These are phyloP conservation scores for Zygosaccharomyces sapae DNA, from an alignment of 1,139 yeast species.

Conservation along the genomic window DNA sequence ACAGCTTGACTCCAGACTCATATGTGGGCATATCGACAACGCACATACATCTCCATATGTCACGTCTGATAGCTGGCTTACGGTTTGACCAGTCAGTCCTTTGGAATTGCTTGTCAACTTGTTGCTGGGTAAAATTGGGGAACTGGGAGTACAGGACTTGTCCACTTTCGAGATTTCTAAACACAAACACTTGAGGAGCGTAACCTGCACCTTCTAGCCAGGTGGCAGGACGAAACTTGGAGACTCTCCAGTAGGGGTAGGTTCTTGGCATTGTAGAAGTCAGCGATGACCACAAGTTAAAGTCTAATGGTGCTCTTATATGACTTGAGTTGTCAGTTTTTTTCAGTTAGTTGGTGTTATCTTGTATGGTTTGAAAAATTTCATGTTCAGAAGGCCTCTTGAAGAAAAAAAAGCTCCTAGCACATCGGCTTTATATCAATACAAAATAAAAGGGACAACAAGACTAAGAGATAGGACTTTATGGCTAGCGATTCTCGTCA, in stretches of 20 bases:
- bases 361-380: not conserved
- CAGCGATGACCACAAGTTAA: not conserved
- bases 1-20: slow-evolving; percentile 68
- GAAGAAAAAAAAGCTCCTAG: not conserved
- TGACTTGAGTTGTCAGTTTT: not conserved
- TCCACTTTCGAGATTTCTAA: slow-evolving; percentile 81
- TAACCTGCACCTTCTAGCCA: slow-evolving; percentile 53
- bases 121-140: slow-evolving; percentile 58
- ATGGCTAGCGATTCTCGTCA: not conserved
- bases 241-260: slow-evolving; percentile 18
- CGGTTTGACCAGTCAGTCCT: slow-evolving; percentile 88
- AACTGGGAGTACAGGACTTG: slow-evolving; percentile 87
- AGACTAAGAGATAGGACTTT: not conserved
- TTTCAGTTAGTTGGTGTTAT: not conserved
- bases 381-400: not conserved
- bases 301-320: not conserved
- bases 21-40: slow-evolving; percentile 67
- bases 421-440: not conserved
- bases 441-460: not conserved
- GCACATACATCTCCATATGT: slow-evolving; percentile 88
- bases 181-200: slow-evolving; percentile 80
- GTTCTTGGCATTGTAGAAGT: not conserved
- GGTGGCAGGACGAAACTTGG: slow-evolving; percentile 39
- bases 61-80: slow-evolving; percentile 71
- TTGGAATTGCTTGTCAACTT: slow-evolving; percentile 65